Percentiles rank a stretch among this genome's conserved stretches.
Conservation (phyloP, 108 stramenopile genomes). For the Nannochloropsis salina region DNA sequence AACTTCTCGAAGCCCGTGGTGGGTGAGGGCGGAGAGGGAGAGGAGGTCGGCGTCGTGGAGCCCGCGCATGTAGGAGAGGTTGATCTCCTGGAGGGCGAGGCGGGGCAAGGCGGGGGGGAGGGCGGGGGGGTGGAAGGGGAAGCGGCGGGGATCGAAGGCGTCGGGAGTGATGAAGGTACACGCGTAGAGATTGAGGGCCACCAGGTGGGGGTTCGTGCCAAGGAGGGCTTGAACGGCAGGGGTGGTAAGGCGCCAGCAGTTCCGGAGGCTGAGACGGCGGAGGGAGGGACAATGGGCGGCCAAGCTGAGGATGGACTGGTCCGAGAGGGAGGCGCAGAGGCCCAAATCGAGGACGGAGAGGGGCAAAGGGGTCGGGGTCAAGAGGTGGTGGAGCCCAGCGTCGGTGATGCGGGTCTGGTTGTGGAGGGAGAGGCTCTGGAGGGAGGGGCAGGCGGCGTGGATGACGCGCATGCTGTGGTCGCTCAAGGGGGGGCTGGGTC, state of each 20-base stretch:
- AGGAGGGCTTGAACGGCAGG: background rate
- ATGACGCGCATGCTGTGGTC: background rate
- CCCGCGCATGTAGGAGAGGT: background rate
- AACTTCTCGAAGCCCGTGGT: background rate
- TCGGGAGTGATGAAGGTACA: background rate
- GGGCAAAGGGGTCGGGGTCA: background rate
- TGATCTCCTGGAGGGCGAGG: background rate
- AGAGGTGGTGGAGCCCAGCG: background rate
- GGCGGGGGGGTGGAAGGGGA: background rate
- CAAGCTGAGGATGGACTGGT: background rate
- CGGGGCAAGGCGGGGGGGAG: background rate
- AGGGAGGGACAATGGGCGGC: background rate
- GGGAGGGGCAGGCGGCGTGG: background rate
- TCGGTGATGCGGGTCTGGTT: background rate
- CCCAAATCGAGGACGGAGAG: background rate
- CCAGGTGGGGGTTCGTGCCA: background rate
- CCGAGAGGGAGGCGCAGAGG: background rate
- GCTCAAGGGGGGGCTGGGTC: background rate
- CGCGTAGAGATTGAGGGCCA: background rate
- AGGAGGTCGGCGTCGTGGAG: background rate
- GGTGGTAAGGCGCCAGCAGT: constrained; percentile 13
- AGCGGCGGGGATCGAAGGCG: constrained; percentile 15
- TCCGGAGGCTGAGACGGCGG: background rate
- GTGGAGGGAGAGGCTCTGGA: background rate
- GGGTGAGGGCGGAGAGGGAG: constrained; percentile 10